Conservation (phyloP, 306 rosid genomes). For the Morella rubra region DNA sequence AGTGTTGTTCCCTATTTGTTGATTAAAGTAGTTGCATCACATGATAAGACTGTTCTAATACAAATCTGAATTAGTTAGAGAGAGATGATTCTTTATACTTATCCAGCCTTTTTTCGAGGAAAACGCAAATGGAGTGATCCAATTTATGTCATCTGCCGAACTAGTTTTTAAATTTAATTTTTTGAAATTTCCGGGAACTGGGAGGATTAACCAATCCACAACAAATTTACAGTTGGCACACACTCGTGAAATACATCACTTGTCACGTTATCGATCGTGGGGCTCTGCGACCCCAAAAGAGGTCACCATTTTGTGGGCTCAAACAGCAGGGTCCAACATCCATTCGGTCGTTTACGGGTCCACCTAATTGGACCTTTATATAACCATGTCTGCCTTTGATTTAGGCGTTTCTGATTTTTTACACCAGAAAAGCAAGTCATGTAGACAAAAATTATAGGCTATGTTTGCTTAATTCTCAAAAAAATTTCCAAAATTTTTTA, state of each 20-base stretch:
- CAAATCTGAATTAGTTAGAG: too few species aligned
- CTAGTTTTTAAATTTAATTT: too few species aligned
- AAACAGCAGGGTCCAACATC: background rate
- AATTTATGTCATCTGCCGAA: too few species aligned
- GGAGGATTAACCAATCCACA: background rate
- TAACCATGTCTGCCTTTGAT: too few species aligned
- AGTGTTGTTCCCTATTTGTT: background rate
- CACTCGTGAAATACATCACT: background rate
- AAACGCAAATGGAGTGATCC: background rate
- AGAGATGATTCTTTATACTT: too few species aligned
- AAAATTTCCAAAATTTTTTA: too few species aligned
- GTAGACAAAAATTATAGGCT: background rate
- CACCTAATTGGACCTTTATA: background rate
- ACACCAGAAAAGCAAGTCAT: background rate
- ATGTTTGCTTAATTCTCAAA: too few species aligned
- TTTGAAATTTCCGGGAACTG: background rate
- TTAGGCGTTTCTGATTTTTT: too few species aligned
- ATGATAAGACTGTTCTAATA: background rate
- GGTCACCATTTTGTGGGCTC: background rate
- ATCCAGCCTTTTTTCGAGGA: too few species aligned
- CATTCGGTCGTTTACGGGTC: background rate
- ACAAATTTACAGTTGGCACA: background rate
- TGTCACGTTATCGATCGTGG: background rate
- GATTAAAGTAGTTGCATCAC: too few species aligned
- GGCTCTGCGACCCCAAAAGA: background rate